A percentile compares a stretch with the other conserved stretches of the same genome.
Conservation (phyloP, 2,329 filamentous ascomycete species). For the Curvularia lunata region DNA sequence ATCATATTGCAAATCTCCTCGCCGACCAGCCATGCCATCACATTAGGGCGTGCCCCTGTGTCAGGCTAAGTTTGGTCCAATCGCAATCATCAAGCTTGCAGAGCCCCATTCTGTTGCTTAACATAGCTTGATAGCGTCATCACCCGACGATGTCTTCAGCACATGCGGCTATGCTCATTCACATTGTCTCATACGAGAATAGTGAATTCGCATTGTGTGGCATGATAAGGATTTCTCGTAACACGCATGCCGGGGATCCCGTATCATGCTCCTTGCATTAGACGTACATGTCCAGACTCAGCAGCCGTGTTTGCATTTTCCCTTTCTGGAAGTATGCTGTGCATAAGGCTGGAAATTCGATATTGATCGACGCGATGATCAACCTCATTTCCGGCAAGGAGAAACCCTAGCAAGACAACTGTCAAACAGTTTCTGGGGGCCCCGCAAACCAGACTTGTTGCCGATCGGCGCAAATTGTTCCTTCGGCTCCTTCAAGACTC, state of each 20-base stretch:
- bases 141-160: conserved; percentile 2
- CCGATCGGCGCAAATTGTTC: conserved; percentile 7
- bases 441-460: conserved; percentile 2
- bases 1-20: conserved; percentile 17
- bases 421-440: conserved; percentile 16
- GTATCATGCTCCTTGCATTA: conserved; percentile 12
- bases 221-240: conserved; percentile 1
- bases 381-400: conserved; percentile 1
- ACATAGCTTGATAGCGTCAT: background rate
- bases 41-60: conserved; percentile 10
- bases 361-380: conserved; percentile 18
- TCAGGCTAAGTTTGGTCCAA: conserved; percentile 5
- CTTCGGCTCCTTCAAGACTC: background rate
- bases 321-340: conserved; percentile 5
- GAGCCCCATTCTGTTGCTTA: background rate
- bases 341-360: conserved; percentile 10
- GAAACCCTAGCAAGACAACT: conserved; percentile 5
- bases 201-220: background rate
- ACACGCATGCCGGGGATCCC: background rate
- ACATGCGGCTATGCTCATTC: background rate
- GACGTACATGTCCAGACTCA: conserved; percentile 1
- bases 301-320: conserved; percentile 1
- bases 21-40: conserved; percentile 21
- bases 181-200: background rate
- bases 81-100: conserved; percentile 5